Percentiles rank a stretch among this genome's conserved stretches.
These are phyloP conservation scores for Metschnikowia sp. DNA, from an alignment of 805 yeast genomes.

Conservation along the genomic window DNA sequence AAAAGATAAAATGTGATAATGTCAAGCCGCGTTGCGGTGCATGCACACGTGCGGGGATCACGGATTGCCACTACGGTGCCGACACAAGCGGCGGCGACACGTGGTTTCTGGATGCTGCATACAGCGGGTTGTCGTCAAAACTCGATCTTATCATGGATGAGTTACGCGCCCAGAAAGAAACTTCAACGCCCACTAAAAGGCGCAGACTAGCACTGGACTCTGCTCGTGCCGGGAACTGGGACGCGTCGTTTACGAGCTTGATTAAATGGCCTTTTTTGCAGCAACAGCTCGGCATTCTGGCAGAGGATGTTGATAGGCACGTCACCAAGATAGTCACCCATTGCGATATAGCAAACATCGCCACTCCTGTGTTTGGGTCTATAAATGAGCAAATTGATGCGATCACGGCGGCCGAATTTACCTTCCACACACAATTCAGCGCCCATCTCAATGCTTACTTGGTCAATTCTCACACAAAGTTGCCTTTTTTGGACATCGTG, in stretches of 20 bases:
- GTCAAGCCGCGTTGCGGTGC: constrained; percentile 33
- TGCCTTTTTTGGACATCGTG: constrained; percentile 30
- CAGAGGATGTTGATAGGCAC: constrained; percentile 10
- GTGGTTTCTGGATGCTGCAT: constrained; percentile 22
- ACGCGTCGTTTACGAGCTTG: constrained; percentile 30
- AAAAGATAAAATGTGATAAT: constrained; percentile 38
- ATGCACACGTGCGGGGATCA: constrained; percentile 27
- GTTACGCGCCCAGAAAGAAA: constrained; percentile 10
- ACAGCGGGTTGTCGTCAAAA: constrained; percentile 25
- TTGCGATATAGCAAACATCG: constrained; percentile 2
- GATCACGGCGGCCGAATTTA: constrained; percentile 17
- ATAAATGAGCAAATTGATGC: constrained; percentile 15
- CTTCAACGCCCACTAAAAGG: not conserved
- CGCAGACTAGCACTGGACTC: not conserved
- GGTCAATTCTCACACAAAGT: constrained; percentile 30
- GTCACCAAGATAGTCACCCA: constrained; percentile 1
- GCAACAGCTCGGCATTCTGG: constrained; percentile 10
- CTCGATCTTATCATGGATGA: constrained; percentile 29
- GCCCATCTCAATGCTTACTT: constrained; percentile 27
- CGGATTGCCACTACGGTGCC: constrained; percentile 28
- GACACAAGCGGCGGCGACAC: constrained; percentile 22
- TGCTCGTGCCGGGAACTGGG: constrained; percentile 21
- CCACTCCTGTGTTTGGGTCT: not conserved
- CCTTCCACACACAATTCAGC: constrained; percentile 18
- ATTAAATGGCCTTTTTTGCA: constrained; percentile 29